phyloP scores from a whole-genome alignment of 352 stramenopile species.

The Globisporangium cystogenes region DNA sequence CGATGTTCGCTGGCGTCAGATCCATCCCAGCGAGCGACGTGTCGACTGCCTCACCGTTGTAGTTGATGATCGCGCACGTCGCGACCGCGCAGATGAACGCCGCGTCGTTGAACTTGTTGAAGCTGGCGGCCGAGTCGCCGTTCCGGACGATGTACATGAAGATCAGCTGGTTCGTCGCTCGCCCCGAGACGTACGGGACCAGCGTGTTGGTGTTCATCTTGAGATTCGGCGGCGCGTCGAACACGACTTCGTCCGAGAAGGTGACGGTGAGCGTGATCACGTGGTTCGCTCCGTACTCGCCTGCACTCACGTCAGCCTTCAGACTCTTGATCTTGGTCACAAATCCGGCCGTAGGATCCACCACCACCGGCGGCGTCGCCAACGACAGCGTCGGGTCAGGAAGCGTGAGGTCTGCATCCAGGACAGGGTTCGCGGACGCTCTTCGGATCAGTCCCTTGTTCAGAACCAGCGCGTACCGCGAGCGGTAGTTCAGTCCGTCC shows the following conservation, averaged over 20 bases:
- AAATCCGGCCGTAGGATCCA: slow-evolving; percentile 38
- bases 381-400: slow-evolving; percentile 31
- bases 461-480: slow-evolving; percentile 34
- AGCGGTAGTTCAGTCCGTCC: slow-evolving; percentile 48
- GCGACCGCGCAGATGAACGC: slow-evolving; percentile 38
- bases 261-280: slow-evolving; percentile 60
- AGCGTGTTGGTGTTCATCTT: slow-evolving; percentile 53
- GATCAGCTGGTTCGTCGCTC: slow-evolving; percentile 35
- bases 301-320: slow-evolving; percentile 35
- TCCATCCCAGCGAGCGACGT: slow-evolving; percentile 35
- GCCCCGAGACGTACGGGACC: slow-evolving; percentile 57
- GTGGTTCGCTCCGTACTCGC: slow-evolving; percentile 67
- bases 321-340: slow-evolving; percentile 39
- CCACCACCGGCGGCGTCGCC: slow-evolving; percentile 34
- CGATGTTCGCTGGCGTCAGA: slow-evolving; percentile 42
- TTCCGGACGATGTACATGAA: slow-evolving; percentile 70
- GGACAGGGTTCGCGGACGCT: slow-evolving; percentile 32
- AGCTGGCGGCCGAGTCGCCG: slow-evolving; percentile 26
- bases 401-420: slow-evolving; percentile 56
- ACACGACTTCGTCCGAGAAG: slow-evolving; percentile 73
- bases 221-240: slow-evolving; percentile 42
- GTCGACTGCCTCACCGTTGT: slow-evolving; percentile 38
- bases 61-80: slow-evolving; percentile 60
- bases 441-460: slow-evolving; percentile 63
- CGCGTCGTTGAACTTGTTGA: slow-evolving; percentile 58